Evolutionary conservation across 73 alveolate species (phyloP), one percentile per base, ranked within the genome.

Genomic region (Blepharisma japonicum): DNA sequence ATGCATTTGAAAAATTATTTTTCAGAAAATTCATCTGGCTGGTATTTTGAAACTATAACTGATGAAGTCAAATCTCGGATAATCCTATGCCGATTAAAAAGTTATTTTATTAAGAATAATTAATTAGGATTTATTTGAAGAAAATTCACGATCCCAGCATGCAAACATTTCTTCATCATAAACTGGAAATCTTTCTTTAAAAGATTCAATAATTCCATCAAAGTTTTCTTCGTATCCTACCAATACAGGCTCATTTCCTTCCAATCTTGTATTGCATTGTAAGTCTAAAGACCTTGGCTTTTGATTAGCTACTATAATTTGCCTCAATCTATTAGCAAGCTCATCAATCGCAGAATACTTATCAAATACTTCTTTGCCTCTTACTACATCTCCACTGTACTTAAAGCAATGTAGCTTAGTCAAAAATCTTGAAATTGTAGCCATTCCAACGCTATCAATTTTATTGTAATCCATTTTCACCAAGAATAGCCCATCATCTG

Each of bases 131-230:
- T 32, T 32, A 32, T 32, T 32, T 32, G 42, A 32, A 32, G 42
- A 32, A 50, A 68, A 70, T 8, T 70, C 80, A 14, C 61, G 0
- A 18, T 47, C 45, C 80, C 80, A 70, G 61, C 11, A 70, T 45
- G 38, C 61, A 47, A 70, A 45, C 66, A 70, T 45, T 25, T 70
- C 80, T 18, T 23, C 25, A 5, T 70, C 80, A 25, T 45, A 21
- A 11, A 14, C 50, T 46, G 83, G 85, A 77, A 80, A 88, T 80
- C 95, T 83, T 68, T 88, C 95, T 18, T 46, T 55, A 56, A 74
- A 86, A 18, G 93, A 86, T 45, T 82, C 9, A 46, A 91, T 82
- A 42, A 91, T 84, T 46, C 97, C 95, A 78, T 91, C 94, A 81
- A 81, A 87, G n/a, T 61, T 71, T 42, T 89, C 97, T 66, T 81